These are phyloP conservation scores for Linnemannia hyalina DNA, from an alignment of 192 early-diverging fungal genomes.

Conservation along the genomic window DNA sequence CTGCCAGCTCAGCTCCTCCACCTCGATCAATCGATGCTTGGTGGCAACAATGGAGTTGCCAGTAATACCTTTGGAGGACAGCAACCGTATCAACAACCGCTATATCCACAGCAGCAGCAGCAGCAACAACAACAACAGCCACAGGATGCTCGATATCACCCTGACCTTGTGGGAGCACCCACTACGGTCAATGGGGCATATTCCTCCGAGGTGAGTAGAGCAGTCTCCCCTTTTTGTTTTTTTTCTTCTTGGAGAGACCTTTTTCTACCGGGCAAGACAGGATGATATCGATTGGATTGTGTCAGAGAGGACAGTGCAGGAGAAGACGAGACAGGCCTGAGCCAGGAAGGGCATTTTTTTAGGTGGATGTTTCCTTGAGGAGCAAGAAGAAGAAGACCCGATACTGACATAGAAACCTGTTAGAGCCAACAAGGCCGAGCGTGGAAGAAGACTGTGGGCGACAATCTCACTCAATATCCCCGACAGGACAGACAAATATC, in stretches of 20 bases:
- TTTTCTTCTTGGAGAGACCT: neutral
- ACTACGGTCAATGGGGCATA: neutral
- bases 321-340: neutral
- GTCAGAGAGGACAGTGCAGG: neutral
- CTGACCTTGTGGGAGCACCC: neutral
- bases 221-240: neutral
- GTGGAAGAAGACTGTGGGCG: neutral
- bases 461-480: neutral
- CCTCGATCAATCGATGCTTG: slow-evolving; percentile 2
- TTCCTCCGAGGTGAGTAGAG: slow-evolving; percentile 1
- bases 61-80: neutral
- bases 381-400: neutral
- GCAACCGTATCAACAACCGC: neutral
- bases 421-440: neutral
- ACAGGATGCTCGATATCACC: neutral
- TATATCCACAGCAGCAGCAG: neutral
- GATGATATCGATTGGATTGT: neutral
- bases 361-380: neutral
- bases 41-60: neutral
- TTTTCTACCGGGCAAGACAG: neutral
- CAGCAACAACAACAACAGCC: neutral
- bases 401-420: neutral
- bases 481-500: neutral
- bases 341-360: neutral
- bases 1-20: neutral